These are phyloP conservation scores for Lactifluus rugatus DNA, from an alignment of 768 basidiomycete genomes.

Conservation along the genomic window DNA sequence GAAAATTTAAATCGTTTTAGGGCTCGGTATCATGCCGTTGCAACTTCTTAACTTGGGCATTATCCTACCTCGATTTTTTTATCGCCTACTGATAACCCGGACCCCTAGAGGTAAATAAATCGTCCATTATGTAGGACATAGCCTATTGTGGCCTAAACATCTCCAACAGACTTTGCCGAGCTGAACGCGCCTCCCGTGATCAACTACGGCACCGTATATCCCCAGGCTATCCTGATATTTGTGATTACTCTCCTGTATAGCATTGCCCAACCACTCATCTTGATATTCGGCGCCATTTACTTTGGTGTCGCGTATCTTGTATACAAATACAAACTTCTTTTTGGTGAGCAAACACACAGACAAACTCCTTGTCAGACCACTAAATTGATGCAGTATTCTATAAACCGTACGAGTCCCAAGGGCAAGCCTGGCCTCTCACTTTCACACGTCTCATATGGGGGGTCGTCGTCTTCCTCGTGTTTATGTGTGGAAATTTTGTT, in stretches of 20 bases:
- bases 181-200: constrained; percentile 97
- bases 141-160: constrained; percentile 1
- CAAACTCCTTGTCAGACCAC: not conserved
- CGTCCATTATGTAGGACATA: not conserved
- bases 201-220: constrained; percentile 95
- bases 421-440: constrained; percentile 96
- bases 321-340: constrained; percentile 96
- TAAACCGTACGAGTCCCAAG: constrained; percentile 95
- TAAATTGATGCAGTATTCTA: constrained; percentile 67
- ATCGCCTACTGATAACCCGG: constrained; percentile 66
- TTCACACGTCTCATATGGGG: constrained; percentile 90
- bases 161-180: constrained; percentile 75
- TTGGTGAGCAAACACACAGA: constrained; percentile 48
- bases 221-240: constrained; percentile 93
- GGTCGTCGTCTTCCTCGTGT: constrained; percentile 83
- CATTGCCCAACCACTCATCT: constrained; percentile 89
- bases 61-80: constrained; percentile 69
- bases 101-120: constrained; percentile 70
- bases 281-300: constrained; percentile 91
- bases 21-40: constrained; percentile 89
- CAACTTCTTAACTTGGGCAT: constrained; percentile 90
- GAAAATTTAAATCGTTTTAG: constrained; percentile 30
- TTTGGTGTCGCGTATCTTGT: constrained; percentile 95
- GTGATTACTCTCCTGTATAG: constrained; percentile 93
- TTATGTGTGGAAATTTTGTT: constrained; percentile 96